Evolutionary conservation across 768 basidiomycete species (phyloP).

Genomic region (Tylopilus rubrobrunneus): DNA sequence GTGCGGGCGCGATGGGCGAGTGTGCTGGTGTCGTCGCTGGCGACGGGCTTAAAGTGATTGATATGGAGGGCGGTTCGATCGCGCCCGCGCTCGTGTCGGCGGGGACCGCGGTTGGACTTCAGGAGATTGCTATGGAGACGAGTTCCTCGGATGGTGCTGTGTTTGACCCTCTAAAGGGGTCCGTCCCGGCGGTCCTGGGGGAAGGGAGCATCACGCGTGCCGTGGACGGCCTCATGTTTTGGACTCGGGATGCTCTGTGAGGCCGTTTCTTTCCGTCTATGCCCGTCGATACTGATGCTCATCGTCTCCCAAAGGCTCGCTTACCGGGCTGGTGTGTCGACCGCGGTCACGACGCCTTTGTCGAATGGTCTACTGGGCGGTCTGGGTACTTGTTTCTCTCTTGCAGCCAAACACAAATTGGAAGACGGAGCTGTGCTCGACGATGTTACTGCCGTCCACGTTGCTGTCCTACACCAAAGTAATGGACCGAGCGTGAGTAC

Average conservation of each 20-base stretch:
- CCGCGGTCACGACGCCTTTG: slow-evolving; percentile 57
- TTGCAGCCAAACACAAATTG: slow-evolving; percentile 56
- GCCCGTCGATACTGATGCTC: slow-evolving; percentile 3
- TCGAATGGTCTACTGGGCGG: slow-evolving; percentile 58
- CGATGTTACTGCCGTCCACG: slow-evolving; percentile 61
- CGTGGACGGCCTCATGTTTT: slow-evolving; percentile 59
- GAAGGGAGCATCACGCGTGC: slow-evolving; percentile 50
- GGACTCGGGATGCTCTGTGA: slow-evolving; percentile 47
- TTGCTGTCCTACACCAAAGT: slow-evolving; percentile 35
- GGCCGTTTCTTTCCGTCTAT: slow-evolving; percentile 10
- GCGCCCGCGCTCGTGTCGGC: slow-evolving; percentile 60
- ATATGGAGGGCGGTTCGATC: slow-evolving; percentile 64
- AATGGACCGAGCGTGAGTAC: slow-evolving; percentile 52
- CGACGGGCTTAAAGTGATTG: slow-evolving; percentile 19
- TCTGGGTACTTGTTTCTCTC: slow-evolving; percentile 57
- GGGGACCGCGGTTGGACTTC: slow-evolving; percentile 61
- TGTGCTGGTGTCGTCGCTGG: slow-evolving; percentile 12
- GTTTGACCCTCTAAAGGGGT: slow-evolving; percentile 41
- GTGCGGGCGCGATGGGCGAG: slow-evolving; percentile 30
- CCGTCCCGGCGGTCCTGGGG: slow-evolving; percentile 32
- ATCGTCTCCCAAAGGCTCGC: slow-evolving; percentile 47
- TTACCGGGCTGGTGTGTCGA: slow-evolving; percentile 71
- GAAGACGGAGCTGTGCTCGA: slow-evolving; percentile 63
- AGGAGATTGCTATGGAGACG: slow-evolving; percentile 62
- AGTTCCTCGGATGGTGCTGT: slow-evolving; percentile 66